Base-by-base conservation (phyloP, 139 green algal genomes). In the Picochlorum sp. region DNA sequence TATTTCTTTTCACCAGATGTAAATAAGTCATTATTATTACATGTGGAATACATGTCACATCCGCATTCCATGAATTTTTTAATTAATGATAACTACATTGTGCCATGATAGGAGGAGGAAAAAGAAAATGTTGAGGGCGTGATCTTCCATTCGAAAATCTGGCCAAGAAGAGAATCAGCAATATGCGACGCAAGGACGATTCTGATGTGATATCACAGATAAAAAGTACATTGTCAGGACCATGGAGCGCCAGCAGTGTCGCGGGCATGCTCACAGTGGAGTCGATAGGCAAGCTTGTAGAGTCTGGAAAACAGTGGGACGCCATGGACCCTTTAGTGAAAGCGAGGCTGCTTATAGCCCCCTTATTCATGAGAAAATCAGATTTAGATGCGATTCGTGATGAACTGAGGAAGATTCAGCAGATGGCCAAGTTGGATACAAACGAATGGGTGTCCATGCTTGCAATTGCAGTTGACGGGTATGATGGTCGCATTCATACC, bases 361-460 rank as follows among this genome's bases (percentile, higher is more conserved):
- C 71, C 1, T 49, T 77, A 28, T 73, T 73, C 49, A 47, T 73
- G 57, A 37, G 65, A 15, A 45, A 59, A 23, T 3, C 51, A 9
- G 65, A 69, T 9, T 49, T 77, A n/a, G 57, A 30, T 14, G 63
- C 65, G n/a, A 57, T 77, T 30, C 65, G 30, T 6, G 30, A 34
- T 1, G 38, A 45, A 4, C 41, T 77, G 4, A 31, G 37, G 13
- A 52, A n/a, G 30, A 49, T 77, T 45, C 51, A 47, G 3, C 24
- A 56, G 1, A 57, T 58, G 21, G 59, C 38, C 0, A 58, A 41
- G 0, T 47, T 69, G 54, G 65, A 63, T 44, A 55, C 21, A 2
- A 64, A 77, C 30, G 71, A 77, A 56, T 77, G 71, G 71, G 64
- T 77, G 26, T 38, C 58, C 0, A 65, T 71, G 44, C 57, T 60